Evolutionary conservation across 2,329 filamentous ascomycete genomes (phyloP), one percentile per base, ranked within the genome.

Genomic region (Xylaria sp.): DNA sequence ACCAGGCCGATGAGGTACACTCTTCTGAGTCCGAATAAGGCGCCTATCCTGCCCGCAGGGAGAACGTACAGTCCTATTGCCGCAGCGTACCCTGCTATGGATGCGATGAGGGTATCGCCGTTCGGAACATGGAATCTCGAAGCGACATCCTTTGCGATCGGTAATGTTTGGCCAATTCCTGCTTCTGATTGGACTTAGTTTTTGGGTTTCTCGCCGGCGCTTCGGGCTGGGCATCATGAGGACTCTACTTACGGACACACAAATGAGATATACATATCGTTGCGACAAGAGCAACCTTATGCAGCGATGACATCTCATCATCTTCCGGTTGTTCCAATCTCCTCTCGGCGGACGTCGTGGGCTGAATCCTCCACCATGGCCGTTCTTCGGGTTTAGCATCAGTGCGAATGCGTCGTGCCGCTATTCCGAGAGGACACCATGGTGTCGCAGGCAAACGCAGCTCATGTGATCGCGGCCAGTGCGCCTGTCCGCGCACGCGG

Each of bases 11-110:
- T 65, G 6, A 86, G 65, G 42, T 87, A 79, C 42, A 85, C 70
- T 4, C 70, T 75, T 67, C 83, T 83, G 69, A 85, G 79, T 0
- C 85, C 85, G 60, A 82, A 83, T 0, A 82, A 70, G 48, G 84
- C 81, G 2, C 84, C 83, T 2, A 87, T 69, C 0, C 84, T 77
- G 2, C 83, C 83, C 2, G 78, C 79, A 1, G 83, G 73, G 2
- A 87, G 74, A 37, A 86, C 80, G 64, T 86, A 86, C 0, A 83
- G 80, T 9, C 83, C 83, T 4, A 76, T 74, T 4, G 76, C 82
- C 64, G 86, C 70, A 8, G 76, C 78, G 67, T 85, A 88, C 1
- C 81, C 82, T 0, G 82, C 83, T 9, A 83, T 76, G 52, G 81
- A 78, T 83, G 84, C 86, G 52, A 76, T 78, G 11, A 84, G 71